A percentile compares a stretch with the other conserved stretches of the same genome.
phyloP scores from a whole-genome alignment of 768 basidiomycete species.

The Hygrophoropsis aurantiaca region DNA sequence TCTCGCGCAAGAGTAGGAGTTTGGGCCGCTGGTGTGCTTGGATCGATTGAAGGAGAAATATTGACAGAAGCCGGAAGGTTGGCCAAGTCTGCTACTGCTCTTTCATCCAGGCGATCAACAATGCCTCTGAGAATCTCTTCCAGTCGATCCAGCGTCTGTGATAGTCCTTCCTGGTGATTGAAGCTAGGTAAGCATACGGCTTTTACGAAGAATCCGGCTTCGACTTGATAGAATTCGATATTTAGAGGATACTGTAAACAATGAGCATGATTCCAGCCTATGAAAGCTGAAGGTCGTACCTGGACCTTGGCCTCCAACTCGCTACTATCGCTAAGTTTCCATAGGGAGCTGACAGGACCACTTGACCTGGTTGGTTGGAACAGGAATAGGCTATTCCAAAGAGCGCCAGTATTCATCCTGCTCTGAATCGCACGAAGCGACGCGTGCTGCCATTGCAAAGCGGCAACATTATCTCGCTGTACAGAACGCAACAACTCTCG shows the following conservation, averaged over 20 bases:
- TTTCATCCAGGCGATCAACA: conserved; percentile 16
- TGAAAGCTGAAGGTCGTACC: conserved; percentile 23
- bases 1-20: not conserved
- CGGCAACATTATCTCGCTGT: conserved; percentile 38
- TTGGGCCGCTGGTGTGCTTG: conserved; percentile 14
- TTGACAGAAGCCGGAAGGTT: conserved; percentile 11
- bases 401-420: conserved; percentile 21
- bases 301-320: conserved; percentile 20
- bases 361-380: conserved; percentile 34
- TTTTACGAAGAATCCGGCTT: conserved; percentile 31
- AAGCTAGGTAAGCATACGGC: conserved; percentile 34
- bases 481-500: conserved; percentile 35
- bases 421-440: conserved; percentile 44
- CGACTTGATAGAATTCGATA: conserved; percentile 37
- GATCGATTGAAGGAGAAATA: conserved; percentile 15
- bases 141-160: conserved; percentile 12
- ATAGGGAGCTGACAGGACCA: conserved; percentile 7
- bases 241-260: conserved; percentile 43
- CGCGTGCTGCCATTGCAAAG: conserved; percentile 44
- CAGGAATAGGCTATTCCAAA: conserved; percentile 46
- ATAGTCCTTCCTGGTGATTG: conserved; percentile 25
- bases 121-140: conserved; percentile 19
- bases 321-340: conserved; percentile 19
- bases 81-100: conserved; percentile 6
- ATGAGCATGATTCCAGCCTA: not conserved